phyloP scores from a whole-genome alignment of 2,329 filamentous ascomycete genomes.

The Ophiostoma sp. region DNA sequence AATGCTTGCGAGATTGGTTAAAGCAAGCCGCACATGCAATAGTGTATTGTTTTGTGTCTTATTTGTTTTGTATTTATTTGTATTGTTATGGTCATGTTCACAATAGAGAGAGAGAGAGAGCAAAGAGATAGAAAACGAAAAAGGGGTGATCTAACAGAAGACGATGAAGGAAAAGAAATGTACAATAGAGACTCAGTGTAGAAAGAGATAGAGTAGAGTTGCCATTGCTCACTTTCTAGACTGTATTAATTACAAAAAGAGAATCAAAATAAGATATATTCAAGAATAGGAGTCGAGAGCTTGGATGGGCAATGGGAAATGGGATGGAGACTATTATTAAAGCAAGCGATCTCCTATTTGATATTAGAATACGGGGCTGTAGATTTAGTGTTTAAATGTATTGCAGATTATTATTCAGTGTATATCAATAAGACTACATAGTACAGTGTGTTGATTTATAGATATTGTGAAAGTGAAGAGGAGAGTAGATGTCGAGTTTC shows the following conservation, averaged over 20 bases:
- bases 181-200: constrained; percentile 1
- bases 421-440: too few relatives aligned
- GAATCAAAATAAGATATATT: neutral
- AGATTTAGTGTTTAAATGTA: neutral
- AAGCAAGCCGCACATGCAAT: neutral
- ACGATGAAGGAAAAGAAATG: neutral
- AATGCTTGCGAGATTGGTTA: neutral
- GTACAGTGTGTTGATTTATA: too few relatives aligned
- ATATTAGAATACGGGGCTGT: constrained; percentile 12
- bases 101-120: neutral
- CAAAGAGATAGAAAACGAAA: neutral
- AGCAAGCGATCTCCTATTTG: constrained; percentile 7
- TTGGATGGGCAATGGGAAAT: constrained; percentile 1
- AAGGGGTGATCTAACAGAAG: neutral
- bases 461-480: too few relatives aligned
- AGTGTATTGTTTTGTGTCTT: too few relatives aligned
- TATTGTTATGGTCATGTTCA: neutral
- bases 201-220: neutral
- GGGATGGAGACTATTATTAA: constrained; percentile 8
- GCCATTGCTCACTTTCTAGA: neutral
- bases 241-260: neutral
- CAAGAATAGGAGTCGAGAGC: neutral
- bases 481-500: too few relatives aligned
- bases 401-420: too few relatives aligned
- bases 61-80: too few relatives aligned